These are phyloP conservation scores for Klebsormidium nitens DNA, from an alignment of 139 green algal species.

Conservation along the genomic window DNA sequence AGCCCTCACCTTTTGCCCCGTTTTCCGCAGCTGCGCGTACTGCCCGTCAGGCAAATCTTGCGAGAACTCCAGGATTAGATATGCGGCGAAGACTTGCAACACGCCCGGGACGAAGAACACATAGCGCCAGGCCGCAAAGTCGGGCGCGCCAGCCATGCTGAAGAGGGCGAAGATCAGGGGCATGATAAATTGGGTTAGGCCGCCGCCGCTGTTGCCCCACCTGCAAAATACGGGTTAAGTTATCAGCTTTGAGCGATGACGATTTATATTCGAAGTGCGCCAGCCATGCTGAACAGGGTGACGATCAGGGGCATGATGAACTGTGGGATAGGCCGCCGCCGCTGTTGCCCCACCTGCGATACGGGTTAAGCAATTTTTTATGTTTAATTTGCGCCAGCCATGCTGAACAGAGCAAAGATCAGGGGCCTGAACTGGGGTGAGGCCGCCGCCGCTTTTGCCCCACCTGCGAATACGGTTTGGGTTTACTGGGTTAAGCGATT, in stretches of 20 bases:
- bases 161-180: constrained; percentile 62
- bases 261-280: no score
- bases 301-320: constrained; percentile 90
- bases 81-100: constrained; percentile 58
- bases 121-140: constrained; percentile 74
- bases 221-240: constrained; percentile 48
- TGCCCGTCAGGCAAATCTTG: constrained; percentile 85
- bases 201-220: constrained; percentile 86
- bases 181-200: constrained; percentile 80
- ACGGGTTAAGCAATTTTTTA: no score
- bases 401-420: constrained; percentile 47
- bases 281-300: constrained; percentile 6
- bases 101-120: constrained; percentile 81
- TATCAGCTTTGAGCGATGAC: no score
- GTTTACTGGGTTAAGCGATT: no score
- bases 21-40: constrained; percentile 63
- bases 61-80: constrained; percentile 42
- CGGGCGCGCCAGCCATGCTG: not conserved
- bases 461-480: no score
- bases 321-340: constrained; percentile 70
- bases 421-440: constrained; percentile 91
- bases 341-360: constrained; percentile 85
- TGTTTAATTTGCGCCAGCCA: no score
- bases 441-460: constrained; percentile 82
- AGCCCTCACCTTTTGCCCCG: constrained; percentile 6